Conservation (phyloP, 1,139 yeast genomes). For the Eremothecium coryli region DNA sequence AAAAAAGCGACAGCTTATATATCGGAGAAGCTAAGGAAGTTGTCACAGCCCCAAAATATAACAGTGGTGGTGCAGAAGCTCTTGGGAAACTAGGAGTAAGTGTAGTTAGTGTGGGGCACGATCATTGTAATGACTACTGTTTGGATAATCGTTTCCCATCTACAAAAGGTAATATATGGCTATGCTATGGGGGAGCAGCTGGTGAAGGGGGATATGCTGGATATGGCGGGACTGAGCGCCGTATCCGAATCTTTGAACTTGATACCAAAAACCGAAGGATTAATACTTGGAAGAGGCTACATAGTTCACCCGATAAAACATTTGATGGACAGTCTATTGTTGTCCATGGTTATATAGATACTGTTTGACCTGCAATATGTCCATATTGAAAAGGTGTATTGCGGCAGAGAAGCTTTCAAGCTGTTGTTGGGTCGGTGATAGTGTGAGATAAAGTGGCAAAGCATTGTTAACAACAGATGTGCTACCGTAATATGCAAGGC, state of each 20-base stretch:
- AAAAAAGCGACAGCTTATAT: slow-evolving; percentile 18
- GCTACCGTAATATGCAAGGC: slow-evolving; percentile 24
- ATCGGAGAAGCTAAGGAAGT: slow-evolving; percentile 64
- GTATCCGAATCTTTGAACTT: slow-evolving; percentile 62
- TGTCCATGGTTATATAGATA: slow-evolving; percentile 34
- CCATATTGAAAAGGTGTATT: slow-evolving; percentile 18
- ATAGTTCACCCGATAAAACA: slow-evolving; percentile 40
- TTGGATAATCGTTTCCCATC: slow-evolving; percentile 34
- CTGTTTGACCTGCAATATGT: slow-evolving; percentile 24
- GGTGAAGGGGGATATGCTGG: slow-evolving; percentile 97
- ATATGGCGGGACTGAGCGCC: slow-evolving; percentile 71
- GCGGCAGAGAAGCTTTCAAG: slow-evolving; percentile 16
- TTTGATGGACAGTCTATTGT: slow-evolving; percentile 58
- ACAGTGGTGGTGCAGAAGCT: slow-evolving; percentile 53
- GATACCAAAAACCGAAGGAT: slow-evolving; percentile 48
- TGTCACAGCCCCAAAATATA: slow-evolving; percentile 65
- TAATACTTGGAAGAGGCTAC: slow-evolving; percentile 62
- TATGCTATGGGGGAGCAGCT: slow-evolving; percentile 86
- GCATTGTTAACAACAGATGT: slow-evolving; percentile 19
- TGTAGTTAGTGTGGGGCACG: slow-evolving; percentile 81
- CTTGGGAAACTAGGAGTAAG: slow-evolving; percentile 57
- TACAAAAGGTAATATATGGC: slow-evolving; percentile 49
- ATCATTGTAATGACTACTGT: slow-evolving; percentile 90
- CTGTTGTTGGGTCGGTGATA: slow-evolving; percentile 13
- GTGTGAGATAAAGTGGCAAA: slow-evolving; percentile 21